Evolutionary conservation across 306 rosid species (phyloP), one percentile per base, ranked within the genome.

Genomic region (Corylus heterophylla): DNA sequence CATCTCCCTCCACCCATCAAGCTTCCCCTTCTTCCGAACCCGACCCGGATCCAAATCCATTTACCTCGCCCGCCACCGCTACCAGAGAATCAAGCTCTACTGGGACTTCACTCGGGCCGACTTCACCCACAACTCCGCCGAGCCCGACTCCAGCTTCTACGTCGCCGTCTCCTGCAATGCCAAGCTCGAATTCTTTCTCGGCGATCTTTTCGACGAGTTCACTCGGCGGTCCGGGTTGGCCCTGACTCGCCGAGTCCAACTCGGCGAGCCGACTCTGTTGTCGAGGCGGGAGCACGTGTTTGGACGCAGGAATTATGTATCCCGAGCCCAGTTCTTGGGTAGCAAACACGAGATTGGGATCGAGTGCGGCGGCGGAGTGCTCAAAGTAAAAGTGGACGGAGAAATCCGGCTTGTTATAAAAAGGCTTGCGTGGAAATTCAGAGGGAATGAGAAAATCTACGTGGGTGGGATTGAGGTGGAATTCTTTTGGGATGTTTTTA

Each of bases 381-480:
- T 93, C 18, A 83, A 69, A 51, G 93, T 93, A 14, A 84, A 85
- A 74, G 90, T 93, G n/a, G 97, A 93, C 35, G 90, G 89, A 5
- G 78, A 83, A 72, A 55, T 54, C 31, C 84, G 86, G 49, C 86
- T 93, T 49, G 76, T 76, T 0, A 90, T 93, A 71, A 91, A 88
- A 47, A 89, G 98, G 74, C 75, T 93, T 27, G 89, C 90, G 14
- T 93, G 98, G 98, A 93, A 93, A 75, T 93, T 93, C 76, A 87
- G 98, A 88, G 98, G 98, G 81, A 91, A 89, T 59, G 98, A 93
- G 86, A 89, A 80, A 80, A 78, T 93, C 42, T 85, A 83, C 25
- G 76, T 90, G 1, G 87, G 88, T 51, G 96, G 91, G 0, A 77
- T 83, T 22, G 96, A 89, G 22, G 92, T 93, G 1, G 97, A 90